Evolutionary conservation across 2,329 filamentous ascomycete genomes (phyloP).

Genomic region (Penicillium sp.): DNA sequence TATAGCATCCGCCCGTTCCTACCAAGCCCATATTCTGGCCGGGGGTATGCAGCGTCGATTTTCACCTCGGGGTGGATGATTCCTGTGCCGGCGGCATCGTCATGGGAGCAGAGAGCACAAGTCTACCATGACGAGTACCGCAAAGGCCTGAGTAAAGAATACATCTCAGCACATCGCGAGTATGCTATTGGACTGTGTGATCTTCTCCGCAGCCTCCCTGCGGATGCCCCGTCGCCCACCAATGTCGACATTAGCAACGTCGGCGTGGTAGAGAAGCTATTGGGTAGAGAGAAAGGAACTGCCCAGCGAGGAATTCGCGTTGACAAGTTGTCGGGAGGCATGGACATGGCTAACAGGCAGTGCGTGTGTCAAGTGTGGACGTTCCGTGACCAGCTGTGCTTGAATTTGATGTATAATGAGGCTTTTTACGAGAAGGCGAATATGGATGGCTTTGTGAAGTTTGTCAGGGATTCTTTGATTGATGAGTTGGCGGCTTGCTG

Average conservation of each 20-base stretch:
- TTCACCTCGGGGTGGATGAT: conserved; percentile 17
- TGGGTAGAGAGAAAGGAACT: conserved; percentile 22
- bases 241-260: conserved; percentile 25
- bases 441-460: conserved; percentile 20
- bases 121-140: conserved; percentile 20
- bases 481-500: conserved; percentile 12
- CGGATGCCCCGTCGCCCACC: conserved; percentile 22
- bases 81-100: conserved; percentile 11
- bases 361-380: conserved; percentile 28
- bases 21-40: conserved; percentile 23
- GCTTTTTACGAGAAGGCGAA: conserved; percentile 25
- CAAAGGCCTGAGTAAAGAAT: conserved; percentile 17
- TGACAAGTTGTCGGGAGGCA: conserved; percentile 24
- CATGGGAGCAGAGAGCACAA: conserved; percentile 17
- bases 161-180: conserved; percentile 24
- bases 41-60: conserved; percentile 18
- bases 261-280: conserved; percentile 15
- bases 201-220: conserved; percentile 19
- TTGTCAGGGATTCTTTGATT: conserved; percentile 1
- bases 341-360: conserved; percentile 30
- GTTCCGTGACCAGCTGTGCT: conserved; percentile 28
- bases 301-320: conserved; percentile 21
- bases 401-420: conserved; percentile 31
- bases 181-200: conserved; percentile 23
- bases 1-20: conserved; percentile 26